Conservation (phyloP, 2,329 filamentous ascomycete species). For the Trichoderma sp. region DNA sequence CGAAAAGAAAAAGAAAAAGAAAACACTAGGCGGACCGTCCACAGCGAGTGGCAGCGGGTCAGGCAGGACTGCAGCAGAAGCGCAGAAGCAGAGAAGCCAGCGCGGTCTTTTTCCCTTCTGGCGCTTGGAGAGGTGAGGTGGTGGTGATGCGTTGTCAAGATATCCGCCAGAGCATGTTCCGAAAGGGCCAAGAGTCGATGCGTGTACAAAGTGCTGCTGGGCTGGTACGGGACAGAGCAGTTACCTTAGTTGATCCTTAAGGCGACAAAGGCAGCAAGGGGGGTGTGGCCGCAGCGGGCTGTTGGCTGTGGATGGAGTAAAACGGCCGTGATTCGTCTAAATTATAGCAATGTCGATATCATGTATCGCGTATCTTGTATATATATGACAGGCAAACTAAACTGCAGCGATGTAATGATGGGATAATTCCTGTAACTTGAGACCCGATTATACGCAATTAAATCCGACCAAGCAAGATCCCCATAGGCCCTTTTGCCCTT, state of each 20-base stretch:
- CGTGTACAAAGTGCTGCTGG: neutral
- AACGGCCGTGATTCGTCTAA: neutral
- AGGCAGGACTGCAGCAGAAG: conserved; percentile 29
- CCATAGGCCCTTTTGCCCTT: neutral
- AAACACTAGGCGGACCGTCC: conserved; percentile 3
- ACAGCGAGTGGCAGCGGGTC: conserved; percentile 29
- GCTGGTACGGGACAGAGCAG: neutral
- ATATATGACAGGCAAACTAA: neutral
- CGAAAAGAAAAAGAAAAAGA: neutral
- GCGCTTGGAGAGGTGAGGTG: conserved; percentile 23
- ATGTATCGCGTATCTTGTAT: neutral
- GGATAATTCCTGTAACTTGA: neutral
- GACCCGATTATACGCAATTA: neutral
- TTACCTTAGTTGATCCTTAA: neutral
- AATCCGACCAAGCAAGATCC: neutral
- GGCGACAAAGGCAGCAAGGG: neutral
- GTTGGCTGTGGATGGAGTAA: neutral
- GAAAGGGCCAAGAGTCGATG: conserved; percentile 24
- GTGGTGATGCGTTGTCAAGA: conserved; percentile 56
- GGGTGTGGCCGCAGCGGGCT: neutral
- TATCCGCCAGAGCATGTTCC: conserved; percentile 37
- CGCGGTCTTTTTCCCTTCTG: neutral
- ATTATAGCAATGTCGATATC: neutral
- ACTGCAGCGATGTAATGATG: neutral
- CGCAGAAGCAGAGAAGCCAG: neutral